These are phyloP conservation scores for Lachancea lanzarotensis DNA, from an alignment of 805 yeast species.

Conservation along the genomic window DNA sequence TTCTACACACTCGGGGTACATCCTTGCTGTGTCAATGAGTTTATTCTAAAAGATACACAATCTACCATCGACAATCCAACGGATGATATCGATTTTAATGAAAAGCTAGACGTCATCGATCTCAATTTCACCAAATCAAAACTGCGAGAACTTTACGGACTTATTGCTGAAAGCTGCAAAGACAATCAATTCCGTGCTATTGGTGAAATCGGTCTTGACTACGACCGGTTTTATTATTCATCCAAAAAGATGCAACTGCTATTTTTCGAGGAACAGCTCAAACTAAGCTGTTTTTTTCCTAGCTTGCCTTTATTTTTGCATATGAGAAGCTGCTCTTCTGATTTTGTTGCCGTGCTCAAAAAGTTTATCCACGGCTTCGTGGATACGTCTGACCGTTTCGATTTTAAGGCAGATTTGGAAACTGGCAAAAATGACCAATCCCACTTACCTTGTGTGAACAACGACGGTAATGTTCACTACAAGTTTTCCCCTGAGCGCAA, in stretches of 20 bases:
- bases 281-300: slow-evolving; percentile 38
- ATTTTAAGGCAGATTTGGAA: slow-evolving; percentile 7
- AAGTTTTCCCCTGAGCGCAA: slow-evolving; percentile 35
- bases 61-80: slow-evolving; percentile 26
- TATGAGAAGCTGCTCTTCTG: slow-evolving; percentile 79
- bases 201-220: slow-evolving; percentile 95
- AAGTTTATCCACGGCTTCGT: slow-evolving; percentile 49
- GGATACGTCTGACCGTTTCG: slow-evolving; percentile 28
- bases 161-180: slow-evolving; percentile 41
- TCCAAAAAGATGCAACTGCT: slow-evolving; percentile 56
- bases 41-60: slow-evolving; percentile 29
- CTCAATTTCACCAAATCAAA: slow-evolving; percentile 10
- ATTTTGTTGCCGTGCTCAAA: slow-evolving; percentile 56
- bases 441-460: background rate
- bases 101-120: slow-evolving; percentile 12
- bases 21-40: slow-evolving; percentile 76
- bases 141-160: slow-evolving; percentile 38
- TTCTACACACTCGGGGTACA: slow-evolving; percentile 88
- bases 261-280: slow-evolving; percentile 70
- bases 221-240: slow-evolving; percentile 79
- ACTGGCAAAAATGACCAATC: background rate
- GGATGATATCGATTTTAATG: slow-evolving; percentile 20
- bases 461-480: slow-evolving; percentile 20
- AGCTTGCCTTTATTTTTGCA: slow-evolving; percentile 82
- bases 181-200: slow-evolving; percentile 64